Percentiles rank a stretch among this genome's conserved stretches.
phyloP scores from a whole-genome alignment of 1,284 basidiomycete species.

The Moesziomyces antarcticus region DNA sequence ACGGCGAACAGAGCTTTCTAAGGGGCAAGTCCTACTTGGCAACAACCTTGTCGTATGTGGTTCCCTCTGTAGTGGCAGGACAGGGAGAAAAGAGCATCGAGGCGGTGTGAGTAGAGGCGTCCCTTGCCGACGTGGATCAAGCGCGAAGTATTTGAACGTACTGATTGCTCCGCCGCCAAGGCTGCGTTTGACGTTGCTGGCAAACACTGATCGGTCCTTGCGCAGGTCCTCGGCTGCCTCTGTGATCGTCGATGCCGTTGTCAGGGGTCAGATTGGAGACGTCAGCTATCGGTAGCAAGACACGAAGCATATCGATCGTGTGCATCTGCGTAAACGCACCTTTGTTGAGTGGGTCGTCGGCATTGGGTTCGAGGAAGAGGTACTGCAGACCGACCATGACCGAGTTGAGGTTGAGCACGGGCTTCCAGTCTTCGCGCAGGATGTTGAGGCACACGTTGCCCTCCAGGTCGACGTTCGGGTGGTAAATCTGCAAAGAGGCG shows the following conservation, averaged over 20 bases:
- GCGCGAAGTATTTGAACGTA: conserved; percentile 23
- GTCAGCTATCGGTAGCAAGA: too few species aligned
- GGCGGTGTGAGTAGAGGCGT: too few species aligned
- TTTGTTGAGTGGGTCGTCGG: conserved; percentile 98
- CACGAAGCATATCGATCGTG: neutral
- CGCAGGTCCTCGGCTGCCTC: conserved; percentile 68
- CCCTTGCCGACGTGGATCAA: too few species aligned
- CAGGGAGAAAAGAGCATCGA: conserved; percentile 1
- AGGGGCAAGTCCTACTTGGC: conserved; percentile 14
- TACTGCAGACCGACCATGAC: conserved; percentile 98
- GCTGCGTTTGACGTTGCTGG: conserved; percentile 58
- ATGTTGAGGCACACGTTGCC: conserved; percentile 92
- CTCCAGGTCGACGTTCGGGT: conserved; percentile 97
- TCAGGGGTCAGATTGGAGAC: conserved; percentile 7
- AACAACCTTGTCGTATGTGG: conserved; percentile 60
- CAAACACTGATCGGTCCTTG: conserved; percentile 57
- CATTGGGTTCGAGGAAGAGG: conserved; percentile 97
- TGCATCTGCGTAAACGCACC: conserved; percentile 71
- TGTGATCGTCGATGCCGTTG: conserved; percentile 5
- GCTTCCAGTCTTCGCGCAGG: conserved; percentile 99
- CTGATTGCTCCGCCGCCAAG: conserved; percentile 56
- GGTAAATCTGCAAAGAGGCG: conserved; percentile 81
- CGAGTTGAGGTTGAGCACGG: conserved; percentile 94
- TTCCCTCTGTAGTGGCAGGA: conserved; percentile 40
- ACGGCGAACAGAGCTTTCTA: too few species aligned